Conservation (phyloP, 2,329 filamentous ascomycete genomes). For the Sporothrix variecibatus region DNA sequence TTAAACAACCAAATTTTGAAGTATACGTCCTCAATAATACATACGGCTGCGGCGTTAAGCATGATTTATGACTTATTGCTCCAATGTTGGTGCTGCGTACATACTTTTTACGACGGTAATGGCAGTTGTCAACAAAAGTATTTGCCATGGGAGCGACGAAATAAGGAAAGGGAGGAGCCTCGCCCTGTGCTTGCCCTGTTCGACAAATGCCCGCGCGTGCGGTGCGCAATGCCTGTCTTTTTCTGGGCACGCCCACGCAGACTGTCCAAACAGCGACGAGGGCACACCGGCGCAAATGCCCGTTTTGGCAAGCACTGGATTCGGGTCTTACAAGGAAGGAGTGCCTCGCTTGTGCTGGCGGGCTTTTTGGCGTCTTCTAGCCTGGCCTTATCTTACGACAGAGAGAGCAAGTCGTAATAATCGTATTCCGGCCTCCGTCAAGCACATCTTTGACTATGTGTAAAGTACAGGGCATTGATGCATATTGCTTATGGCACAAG, state of each 20-base stretch:
- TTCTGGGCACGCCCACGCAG: neutral
- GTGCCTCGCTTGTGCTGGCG: neutral
- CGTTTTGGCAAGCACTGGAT: conserved; percentile 15
- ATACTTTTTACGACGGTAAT: neutral
- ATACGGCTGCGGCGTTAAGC: neutral
- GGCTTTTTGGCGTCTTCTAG: conserved; percentile 1
- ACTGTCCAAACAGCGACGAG: neutral
- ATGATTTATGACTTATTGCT: neutral
- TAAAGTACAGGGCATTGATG: neutral
- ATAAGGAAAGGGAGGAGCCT: neutral
- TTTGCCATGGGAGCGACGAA: neutral
- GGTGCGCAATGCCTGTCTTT: neutral
- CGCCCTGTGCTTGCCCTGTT: neutral
- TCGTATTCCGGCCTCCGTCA: neutral
- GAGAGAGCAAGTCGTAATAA: neutral
- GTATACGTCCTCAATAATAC: neutral
- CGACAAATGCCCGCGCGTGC: neutral
- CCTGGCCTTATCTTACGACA: neutral
- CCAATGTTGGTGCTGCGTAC: neutral
- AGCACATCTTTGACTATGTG: neutral
- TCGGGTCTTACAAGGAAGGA: conserved; percentile 15
- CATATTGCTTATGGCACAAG: neutral
- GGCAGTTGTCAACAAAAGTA: neutral
- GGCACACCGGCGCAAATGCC: conserved; percentile 14
- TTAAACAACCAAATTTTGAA: no score